Evolutionary conservation across 768 basidiomycete genomes (phyloP).

Genomic region (Sarcomyxa edulis): DNA sequence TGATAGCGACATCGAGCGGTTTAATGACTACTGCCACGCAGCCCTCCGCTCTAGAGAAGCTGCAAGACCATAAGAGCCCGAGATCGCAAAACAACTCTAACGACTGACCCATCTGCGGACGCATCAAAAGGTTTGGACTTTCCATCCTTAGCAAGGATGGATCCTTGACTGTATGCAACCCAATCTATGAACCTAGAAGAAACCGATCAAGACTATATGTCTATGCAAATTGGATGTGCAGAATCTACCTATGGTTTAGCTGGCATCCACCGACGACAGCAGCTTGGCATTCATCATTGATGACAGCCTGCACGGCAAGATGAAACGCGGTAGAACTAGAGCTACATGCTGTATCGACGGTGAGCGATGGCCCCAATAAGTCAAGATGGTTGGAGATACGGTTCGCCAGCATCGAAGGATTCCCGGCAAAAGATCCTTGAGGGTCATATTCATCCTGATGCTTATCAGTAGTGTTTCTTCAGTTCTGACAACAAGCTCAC

Average conservation of each 20-base stretch:
- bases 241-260: constrained; percentile 31
- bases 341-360: constrained; percentile 46
- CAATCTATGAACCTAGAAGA: constrained; percentile 27
- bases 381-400: constrained; percentile 36
- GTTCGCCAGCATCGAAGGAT: constrained; percentile 33
- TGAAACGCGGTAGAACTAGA: constrained; percentile 42
- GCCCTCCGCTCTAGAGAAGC: constrained; percentile 35
- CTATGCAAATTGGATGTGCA: background rate
- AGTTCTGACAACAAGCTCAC: constrained; percentile 12
- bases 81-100: background rate
- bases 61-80: constrained; percentile 9
- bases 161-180: constrained; percentile 29
- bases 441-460: constrained; percentile 29
- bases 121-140: constrained; percentile 41
- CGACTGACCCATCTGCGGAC: constrained; percentile 33
- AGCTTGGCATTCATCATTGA: constrained; percentile 38
- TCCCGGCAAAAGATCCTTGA: constrained; percentile 26
- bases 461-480: background rate
- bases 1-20: constrained; percentile 28
- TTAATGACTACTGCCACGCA: constrained; percentile 34
- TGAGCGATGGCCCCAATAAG: constrained; percentile 40
- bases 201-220: constrained; percentile 1
- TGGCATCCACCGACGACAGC: constrained; percentile 43
- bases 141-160: constrained; percentile 32
- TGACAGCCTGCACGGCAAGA: constrained; percentile 39